Percentiles rank a stretch among this genome's conserved stretches.
Conservation (phyloP, 2,329 filamentous ascomycete species). For the Sporothrix protearum region DNA sequence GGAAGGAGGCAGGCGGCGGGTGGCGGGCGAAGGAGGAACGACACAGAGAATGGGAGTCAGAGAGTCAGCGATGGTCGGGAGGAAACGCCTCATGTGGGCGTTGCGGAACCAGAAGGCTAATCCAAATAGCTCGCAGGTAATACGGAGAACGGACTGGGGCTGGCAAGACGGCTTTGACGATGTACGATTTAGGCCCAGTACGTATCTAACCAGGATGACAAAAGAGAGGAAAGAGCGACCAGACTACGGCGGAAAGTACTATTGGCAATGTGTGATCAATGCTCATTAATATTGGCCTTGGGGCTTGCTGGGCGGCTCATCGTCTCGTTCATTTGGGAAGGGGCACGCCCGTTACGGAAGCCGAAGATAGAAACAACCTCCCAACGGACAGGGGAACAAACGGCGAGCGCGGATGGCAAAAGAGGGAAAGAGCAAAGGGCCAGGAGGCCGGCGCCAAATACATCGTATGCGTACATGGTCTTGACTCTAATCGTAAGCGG, state of each 20-base stretch:
- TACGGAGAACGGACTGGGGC: conserved; percentile 14
- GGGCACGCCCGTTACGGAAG: not conserved
- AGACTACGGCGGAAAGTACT: not conserved
- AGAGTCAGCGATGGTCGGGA: conserved; percentile 15
- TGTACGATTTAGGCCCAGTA: not conserved
- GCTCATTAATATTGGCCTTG: conserved; percentile 12
- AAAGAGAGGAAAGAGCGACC: not conserved
- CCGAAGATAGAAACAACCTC: not conserved
- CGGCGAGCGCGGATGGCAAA: not conserved
- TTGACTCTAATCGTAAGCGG: not conserved
- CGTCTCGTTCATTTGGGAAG: conserved; percentile 6
- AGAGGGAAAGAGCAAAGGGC: not conserved
- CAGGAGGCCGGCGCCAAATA: not conserved
- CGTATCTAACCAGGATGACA: conserved; percentile 1
- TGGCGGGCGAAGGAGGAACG: conserved; percentile 10
- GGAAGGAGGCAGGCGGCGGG: not conserved
- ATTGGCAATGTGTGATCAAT: not conserved
- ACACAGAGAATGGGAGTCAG: not conserved
- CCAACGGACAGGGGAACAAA: not conserved
- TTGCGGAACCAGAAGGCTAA: conserved; percentile 17
- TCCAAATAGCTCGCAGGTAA: conserved; percentile 13
- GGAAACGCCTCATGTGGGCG: conserved; percentile 21
- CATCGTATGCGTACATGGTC: too few relatives aligned
- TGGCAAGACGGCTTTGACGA: conserved; percentile 4
- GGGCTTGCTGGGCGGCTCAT: conserved; percentile 9